Percentiles rank a stretch among this genome's conserved stretches.
These are phyloP conservation scores for Licmophora abbreviata DNA, from an alignment of 108 stramenopile species.

Conservation along the genomic window DNA sequence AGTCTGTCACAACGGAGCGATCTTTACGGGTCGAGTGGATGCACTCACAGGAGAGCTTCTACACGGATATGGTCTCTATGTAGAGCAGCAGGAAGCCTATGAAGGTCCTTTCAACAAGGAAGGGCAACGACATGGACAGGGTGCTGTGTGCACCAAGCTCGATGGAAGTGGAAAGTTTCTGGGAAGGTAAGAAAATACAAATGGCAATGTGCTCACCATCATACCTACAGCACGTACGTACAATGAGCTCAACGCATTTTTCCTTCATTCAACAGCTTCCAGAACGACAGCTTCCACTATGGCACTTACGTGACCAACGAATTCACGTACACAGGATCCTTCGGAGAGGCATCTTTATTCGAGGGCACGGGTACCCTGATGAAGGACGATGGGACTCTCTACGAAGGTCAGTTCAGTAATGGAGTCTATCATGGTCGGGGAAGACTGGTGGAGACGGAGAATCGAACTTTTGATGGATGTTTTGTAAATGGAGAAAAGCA, in stretches of 20 bases:
- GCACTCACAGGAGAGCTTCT: constrained; percentile 13
- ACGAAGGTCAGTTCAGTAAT: constrained; percentile 15
- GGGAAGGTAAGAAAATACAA: too few relatives aligned
- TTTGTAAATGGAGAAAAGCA: constrained; percentile 18
- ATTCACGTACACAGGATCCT: constrained; percentile 28
- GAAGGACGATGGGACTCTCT: constrained; percentile 7
- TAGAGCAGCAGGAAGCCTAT: constrained; percentile 25
- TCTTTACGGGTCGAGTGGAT: constrained; percentile 28
- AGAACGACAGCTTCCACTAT: constrained; percentile 15
- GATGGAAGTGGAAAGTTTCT: constrained; percentile 27
- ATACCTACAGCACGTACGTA: constrained; percentile 1
- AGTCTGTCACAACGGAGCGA: constrained; percentile 18
- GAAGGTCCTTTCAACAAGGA: constrained; percentile 24
- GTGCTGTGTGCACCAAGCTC: constrained; percentile 23
- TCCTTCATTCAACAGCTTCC: constrained; percentile 10
- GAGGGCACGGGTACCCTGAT: constrained; percentile 20
- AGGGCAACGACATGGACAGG: constrained; percentile 26
- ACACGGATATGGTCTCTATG: constrained; percentile 16
- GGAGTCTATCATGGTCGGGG: constrained; percentile 12
- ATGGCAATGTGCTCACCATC: too few relatives aligned
- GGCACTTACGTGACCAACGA: constrained; percentile 17
- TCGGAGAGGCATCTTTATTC: constrained; percentile 15
- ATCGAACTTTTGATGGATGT: constrained; percentile 25
- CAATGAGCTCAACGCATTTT: too few relatives aligned
- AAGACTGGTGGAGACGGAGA: constrained; percentile 14